Evolutionary conservation across 768 basidiomycete genomes (phyloP), one percentile per base, ranked within the genome.

Genomic region (Agrocybe chaxingu): DNA sequence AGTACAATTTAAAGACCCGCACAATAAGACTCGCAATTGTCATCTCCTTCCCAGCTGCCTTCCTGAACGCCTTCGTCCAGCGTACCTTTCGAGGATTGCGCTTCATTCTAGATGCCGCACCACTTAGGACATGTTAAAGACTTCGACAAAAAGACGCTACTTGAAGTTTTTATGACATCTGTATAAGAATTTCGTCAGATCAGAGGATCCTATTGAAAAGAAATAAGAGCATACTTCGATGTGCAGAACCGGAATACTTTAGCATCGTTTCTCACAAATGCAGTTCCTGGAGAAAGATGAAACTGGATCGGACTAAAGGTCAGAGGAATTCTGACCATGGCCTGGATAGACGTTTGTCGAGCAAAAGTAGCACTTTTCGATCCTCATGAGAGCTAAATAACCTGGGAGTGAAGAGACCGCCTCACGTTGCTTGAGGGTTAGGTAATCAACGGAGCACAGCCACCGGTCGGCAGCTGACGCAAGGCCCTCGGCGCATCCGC

Each of bases 81-180:
- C 92, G 79, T 34, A 99, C 95, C 71, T 99, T 99, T 53, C 97
- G 86, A 40, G 97, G 97, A 72, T 98, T 99, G 35, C 97, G 89
- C 76, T 98, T 98, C 97, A 98, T 98, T 71, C 93, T 95, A 35
- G 38, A 43, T 48, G 13, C 47, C 47, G 19, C 32, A 37, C 51
- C 16, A 16, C 42, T 45, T 2, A 51, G 50, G 49, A 32, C 10
- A 11, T 45, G 31, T 44, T 24, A 42, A 51, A 31, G 16, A 13
- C 1, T 24, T 31, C n/a, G 11, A 44, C 13, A 12, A 8, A 42
- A 24, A 7, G 9, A 38, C 66, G 80, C 57, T 62, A 92, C 93
- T 99, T 99, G 84, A 99, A 99, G 71, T 98, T 99, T 74, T 98
- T 98, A 70, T 98, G 92, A 67, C 97, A 97, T 78, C 92, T 95